These are phyloP conservation scores for Urochloa ruziziensis DNA, from an alignment of 176 grass and related monocot species.

Conservation along the genomic window DNA sequence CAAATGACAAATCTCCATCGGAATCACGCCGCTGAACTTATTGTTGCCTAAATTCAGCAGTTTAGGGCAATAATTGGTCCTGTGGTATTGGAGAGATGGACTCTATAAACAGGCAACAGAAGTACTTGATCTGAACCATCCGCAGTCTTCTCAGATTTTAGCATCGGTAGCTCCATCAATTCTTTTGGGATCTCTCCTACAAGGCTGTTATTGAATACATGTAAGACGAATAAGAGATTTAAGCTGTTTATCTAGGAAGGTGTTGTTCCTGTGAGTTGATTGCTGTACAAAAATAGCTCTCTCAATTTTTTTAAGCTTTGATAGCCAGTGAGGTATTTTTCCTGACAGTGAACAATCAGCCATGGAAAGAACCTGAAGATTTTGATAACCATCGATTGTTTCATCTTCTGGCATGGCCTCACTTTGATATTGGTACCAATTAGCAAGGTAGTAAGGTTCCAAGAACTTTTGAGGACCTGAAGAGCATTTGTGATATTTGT, in stretches of 20 bases:
- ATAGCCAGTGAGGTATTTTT: slow-evolving; percentile 37
- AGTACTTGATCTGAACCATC: background rate
- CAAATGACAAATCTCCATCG: slow-evolving; percentile 22
- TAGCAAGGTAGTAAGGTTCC: background rate
- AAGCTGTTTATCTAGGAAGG: slow-evolving; percentile 23
- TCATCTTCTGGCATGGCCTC: slow-evolving; percentile 27
- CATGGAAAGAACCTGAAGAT: background rate
- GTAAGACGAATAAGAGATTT: background rate
- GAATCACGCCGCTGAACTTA: slow-evolving; percentile 27
- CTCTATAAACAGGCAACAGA: slow-evolving; percentile 22
- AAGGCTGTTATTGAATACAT: slow-evolving; percentile 35
- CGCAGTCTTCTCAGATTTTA: background rate
- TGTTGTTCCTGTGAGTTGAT: slow-evolving; percentile 30
- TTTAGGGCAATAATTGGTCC: slow-evolving; percentile 1
- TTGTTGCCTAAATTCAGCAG: slow-evolving; percentile 27
- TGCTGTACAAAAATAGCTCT: background rate
- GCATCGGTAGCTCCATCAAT: slow-evolving; percentile 6
- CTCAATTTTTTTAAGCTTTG: slow-evolving; percentile 9
- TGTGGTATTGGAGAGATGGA: slow-evolving; percentile 21
- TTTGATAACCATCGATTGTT: background rate
- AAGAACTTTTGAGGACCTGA: slow-evolving; percentile 5
- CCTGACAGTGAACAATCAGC: background rate
- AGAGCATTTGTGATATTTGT: slow-evolving; percentile 21
- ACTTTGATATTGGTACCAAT: background rate
- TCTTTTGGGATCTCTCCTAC: slow-evolving; percentile 11